Evolutionary conservation across 106 monocot genomes (phyloP), one percentile per base, ranked within the genome.

Genomic region (Posidonia australis): DNA sequence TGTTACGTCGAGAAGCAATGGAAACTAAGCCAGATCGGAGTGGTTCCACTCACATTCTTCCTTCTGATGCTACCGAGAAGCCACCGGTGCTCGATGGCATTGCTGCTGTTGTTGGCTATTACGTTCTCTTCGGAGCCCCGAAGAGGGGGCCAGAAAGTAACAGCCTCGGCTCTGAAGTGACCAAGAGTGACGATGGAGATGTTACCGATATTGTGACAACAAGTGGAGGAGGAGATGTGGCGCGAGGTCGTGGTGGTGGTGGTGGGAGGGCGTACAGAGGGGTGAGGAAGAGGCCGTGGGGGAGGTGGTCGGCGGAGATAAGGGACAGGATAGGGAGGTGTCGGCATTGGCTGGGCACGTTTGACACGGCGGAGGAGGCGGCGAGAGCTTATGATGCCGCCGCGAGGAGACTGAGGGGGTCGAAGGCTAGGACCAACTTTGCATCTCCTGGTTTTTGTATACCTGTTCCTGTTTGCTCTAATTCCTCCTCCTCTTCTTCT

Each of bases 271-370:
- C 44, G 21, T 77, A 77, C 45, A 60, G 77, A 32, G 77, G 77
- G 6, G 77, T 77, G 17, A 52, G 77, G 54, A 77, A 72, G 67
- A 47, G 77, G 62, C 72, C 77, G 61, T 77, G 77, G 77, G 77
- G 77, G 45, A 26, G 77, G 54, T 77, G 77, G 77, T 77, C 77
- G 18, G 77, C 77, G 46, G 77, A 77, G 77, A 77, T 77, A 44
- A 24, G 77, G 13, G 77, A 77, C 61, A 58, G 72, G 60, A 61
- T 77, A 0, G 77, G 77, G 22, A 59, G 77, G 72, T 77, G 77
- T 67, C 48, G 77, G 20, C 77, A 77, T 48, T 77, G 77, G 77
- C 72, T 77, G 17, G 77, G 77, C 2, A 77, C 77, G 30, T 77
- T 66, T 72, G 66, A 77, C 55, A 77, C 72, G 16, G 77, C 77